A percentile compares a stretch with the other conserved stretches of the same genome.
These are phyloP conservation scores for Veloboletus limbatus DNA, from an alignment of 1,284 basidiomycete species.

Conservation along the genomic window DNA sequence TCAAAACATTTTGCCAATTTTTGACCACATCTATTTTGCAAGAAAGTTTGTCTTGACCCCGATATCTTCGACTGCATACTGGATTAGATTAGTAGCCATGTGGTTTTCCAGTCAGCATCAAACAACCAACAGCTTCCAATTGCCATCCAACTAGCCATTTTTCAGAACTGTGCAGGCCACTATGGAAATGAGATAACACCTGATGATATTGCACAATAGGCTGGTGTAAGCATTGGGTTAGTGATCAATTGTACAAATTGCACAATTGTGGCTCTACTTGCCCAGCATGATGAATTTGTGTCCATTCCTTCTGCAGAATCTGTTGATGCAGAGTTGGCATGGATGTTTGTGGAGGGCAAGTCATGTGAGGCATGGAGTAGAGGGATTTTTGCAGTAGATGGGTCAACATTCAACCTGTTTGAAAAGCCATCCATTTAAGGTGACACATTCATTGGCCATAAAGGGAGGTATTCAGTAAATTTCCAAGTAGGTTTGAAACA, in stretches of 20 bases:
- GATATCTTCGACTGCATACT: background rate
- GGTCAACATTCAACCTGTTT: background rate
- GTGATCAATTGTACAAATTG: background rate
- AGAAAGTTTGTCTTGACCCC: background rate
- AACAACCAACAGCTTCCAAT: background rate
- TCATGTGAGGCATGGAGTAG: no score
- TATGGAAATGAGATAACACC: background rate
- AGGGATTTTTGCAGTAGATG: constrained; percentile 1
- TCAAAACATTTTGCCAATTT: background rate
- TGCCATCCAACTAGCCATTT: background rate
- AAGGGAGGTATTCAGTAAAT: constrained; percentile 3
- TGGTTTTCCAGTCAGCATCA: no score
- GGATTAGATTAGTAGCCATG: background rate
- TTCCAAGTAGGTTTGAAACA: no score
- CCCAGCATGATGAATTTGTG: no score
- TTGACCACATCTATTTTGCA: background rate
- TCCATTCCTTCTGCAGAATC: no score
- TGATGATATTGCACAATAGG: background rate
- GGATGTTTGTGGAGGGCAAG: no score
- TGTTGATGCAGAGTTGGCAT: no score
- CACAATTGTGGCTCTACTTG: no score
- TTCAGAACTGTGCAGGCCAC: background rate
- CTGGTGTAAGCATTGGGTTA: background rate
- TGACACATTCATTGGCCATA: constrained; percentile 2
- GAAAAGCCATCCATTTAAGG: background rate